phyloP scores from a whole-genome alignment of 306 rosid genomes.

The Gastrolobium villosum region DNA sequence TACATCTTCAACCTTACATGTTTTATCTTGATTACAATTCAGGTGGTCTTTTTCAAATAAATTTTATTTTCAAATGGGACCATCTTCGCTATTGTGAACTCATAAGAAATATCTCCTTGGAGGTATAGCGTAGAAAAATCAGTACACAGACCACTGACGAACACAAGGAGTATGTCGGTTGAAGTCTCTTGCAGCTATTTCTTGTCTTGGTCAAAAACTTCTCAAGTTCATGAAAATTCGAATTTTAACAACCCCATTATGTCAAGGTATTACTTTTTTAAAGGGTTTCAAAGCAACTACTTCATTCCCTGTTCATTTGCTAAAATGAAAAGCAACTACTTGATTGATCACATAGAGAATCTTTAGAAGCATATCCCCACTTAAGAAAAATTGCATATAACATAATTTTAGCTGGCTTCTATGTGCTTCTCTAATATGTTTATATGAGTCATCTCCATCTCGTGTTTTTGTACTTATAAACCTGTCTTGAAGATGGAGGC shows the following conservation, averaged over 20 bases:
- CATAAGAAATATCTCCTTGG: constrained; percentile 33
- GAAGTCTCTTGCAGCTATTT: constrained; percentile 43
- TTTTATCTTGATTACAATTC: neutral
- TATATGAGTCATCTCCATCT: neutral
- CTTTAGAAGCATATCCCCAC: neutral
- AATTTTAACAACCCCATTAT: constrained; percentile 44
- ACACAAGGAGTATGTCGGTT: constrained; percentile 50
- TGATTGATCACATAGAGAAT: neutral
- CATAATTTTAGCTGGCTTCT: neutral
- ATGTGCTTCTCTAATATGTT: neutral
- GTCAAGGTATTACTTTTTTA: constrained; percentile 58
- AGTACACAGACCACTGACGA: neutral
- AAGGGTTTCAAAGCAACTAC: neutral
- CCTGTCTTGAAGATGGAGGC: constrained; percentile 53
- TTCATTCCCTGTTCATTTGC: neutral
- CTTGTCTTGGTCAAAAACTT: constrained; percentile 46
- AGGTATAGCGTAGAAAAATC: neutral
- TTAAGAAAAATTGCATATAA: neutral
- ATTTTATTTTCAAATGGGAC: constrained; percentile 11
- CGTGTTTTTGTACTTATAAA: neutral
- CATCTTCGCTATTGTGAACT: neutral
- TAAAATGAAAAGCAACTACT: neutral
- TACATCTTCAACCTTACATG: neutral
- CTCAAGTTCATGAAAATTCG: constrained; percentile 48
- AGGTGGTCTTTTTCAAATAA: neutral